Evolutionary conservation across 2,329 filamentous ascomycete species (phyloP), one percentile per base, ranked within the genome.

Genomic region (Coniella vitis): DNA sequence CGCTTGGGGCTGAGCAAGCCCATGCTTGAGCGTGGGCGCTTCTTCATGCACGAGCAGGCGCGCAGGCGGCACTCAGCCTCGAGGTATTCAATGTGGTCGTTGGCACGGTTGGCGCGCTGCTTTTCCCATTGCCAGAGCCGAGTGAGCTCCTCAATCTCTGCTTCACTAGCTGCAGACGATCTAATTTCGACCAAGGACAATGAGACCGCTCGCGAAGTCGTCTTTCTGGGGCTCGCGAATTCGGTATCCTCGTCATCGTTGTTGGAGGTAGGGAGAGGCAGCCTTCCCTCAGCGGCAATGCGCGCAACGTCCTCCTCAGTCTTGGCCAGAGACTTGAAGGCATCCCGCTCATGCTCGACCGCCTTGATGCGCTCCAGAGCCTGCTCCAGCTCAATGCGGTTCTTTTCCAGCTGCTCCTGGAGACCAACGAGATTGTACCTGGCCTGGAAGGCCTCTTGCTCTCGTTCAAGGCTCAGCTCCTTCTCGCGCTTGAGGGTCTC

Each of bases 71-170:
- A 89, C 63, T 91, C 86, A 47, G 85, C 76, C 60, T 87, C 79
- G 61, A 90, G 71, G 64, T 88, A 90, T 29, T 90, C 84, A 41
- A 89, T 73, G 60, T 86, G 79, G 52, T 89, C 86, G 54, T 84
- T 73, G 0, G 86, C 84, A 7, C 84, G 77, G 54, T 85, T 75
- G 9, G 85, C 83, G 47, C 83, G 73, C 60, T 79, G 76, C 67
- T 77, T 69, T 64, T 68, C 78, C 75, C 77, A 81, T 49, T 74
- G 68, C 60, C 76, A 70, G 47, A 77, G 66, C 5, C 67, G 67
- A 1, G 68, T 69, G 36, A 81, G 65, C 56, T 81, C 75, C 38
- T 81, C 77, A 31, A 81, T 74, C 57, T 81, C 78, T n/a, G 71
- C 67, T 56, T 81, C 77, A 54, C 70, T 78, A 54, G 72, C 67